Evolutionary conservation across 441 rosid species (phyloP).

Genomic region (Corymbia citriodora): DNA sequence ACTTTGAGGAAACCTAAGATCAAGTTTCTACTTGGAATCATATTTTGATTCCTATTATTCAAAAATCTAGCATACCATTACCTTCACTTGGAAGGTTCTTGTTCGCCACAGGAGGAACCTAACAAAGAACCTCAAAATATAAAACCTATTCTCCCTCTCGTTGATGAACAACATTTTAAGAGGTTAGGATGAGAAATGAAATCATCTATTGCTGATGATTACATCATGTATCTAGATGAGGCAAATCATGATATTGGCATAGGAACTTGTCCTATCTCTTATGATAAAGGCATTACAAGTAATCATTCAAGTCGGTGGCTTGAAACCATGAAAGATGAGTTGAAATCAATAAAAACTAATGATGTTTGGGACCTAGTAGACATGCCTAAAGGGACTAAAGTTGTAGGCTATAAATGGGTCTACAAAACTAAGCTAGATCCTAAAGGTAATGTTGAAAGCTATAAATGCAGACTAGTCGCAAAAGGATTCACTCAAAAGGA

Average conservation of each 20-base stretch:
- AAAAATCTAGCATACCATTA: neutral
- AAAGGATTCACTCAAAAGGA: too few species aligned
- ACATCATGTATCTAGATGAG: neutral
- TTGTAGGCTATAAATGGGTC: neutral
- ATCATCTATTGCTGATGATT: neutral
- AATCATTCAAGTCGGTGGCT: neutral
- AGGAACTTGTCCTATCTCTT: neutral
- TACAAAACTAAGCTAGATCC: neutral
- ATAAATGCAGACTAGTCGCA: too few species aligned
- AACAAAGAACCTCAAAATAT: neutral
- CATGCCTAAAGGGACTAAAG: neutral
- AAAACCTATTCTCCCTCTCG: rapidly evolving
- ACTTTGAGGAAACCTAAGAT: too few species aligned
- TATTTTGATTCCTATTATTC: too few species aligned
- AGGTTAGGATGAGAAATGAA: neutral
- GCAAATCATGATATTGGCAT: neutral
- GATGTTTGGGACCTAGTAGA: neutral
- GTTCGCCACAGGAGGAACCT: neutral
- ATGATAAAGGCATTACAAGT: neutral
- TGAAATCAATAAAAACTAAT: neutral
- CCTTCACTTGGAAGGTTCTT: neutral
- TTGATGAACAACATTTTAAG: neutral
- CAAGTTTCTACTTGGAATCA: too few species aligned
- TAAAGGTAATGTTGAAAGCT: neutral
- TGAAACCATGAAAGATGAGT: neutral